Evolutionary conservation across 805 yeast genomes (phyloP).

Genomic region (Candida takata): DNA sequence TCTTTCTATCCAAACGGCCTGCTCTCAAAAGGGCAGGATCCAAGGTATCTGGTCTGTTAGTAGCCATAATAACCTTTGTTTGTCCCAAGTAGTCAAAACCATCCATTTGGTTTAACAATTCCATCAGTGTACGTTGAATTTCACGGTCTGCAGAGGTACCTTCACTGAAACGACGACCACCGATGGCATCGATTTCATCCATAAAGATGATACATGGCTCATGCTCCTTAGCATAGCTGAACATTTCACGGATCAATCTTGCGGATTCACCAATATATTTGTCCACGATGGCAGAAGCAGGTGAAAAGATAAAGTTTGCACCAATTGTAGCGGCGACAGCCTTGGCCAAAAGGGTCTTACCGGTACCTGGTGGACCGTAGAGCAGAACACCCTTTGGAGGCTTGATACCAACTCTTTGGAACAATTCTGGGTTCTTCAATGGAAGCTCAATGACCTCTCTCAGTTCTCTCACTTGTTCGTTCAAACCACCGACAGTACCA

Average conservation of each 20-base stretch:
- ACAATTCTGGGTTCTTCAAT: conserved; percentile 92
- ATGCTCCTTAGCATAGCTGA: conserved; percentile 94
- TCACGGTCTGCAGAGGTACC: conserved; percentile 99
- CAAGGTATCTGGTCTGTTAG: conserved; percentile 96
- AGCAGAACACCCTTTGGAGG: conserved; percentile 98
- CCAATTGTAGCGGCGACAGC: conserved; percentile 99
- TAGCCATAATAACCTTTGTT: conserved; percentile 97
- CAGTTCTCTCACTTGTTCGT: conserved; percentile 91
- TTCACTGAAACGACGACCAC: conserved; percentile 95
- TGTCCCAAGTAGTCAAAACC: conserved; percentile 96
- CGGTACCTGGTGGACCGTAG: conserved; percentile 99
- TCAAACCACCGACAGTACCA: conserved; percentile 92
- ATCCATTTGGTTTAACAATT: conserved; percentile 94
- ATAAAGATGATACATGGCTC: conserved; percentile 97
- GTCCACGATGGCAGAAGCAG: conserved; percentile 96
- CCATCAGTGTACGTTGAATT: conserved; percentile 97
- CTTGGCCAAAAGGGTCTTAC: conserved; percentile 91
- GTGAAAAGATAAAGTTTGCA: conserved; percentile 95
- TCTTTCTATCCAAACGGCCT: conserved; percentile 93
- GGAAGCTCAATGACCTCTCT: conserved; percentile 98
- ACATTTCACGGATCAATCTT: conserved; percentile 94
- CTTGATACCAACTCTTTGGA: conserved; percentile 91
- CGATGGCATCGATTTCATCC: conserved; percentile 99
- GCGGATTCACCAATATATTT: conserved; percentile 98
- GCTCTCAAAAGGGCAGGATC: conserved; percentile 97